Conservation (phyloP, 2,329 filamentous ascomycete genomes). For the Colletotrichum coccodes region DNA sequence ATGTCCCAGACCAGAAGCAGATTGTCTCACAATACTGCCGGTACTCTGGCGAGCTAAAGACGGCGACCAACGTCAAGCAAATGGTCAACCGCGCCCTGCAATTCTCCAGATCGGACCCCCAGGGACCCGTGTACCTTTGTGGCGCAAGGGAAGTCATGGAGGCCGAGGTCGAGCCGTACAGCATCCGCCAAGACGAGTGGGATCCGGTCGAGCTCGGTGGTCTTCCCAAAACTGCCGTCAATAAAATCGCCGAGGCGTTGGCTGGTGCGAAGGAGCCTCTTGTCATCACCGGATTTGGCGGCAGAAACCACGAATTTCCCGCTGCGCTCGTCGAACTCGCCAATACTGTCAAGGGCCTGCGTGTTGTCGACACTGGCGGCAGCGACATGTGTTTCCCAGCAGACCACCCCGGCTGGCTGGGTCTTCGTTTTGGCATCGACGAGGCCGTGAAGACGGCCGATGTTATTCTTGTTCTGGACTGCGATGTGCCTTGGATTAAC, state of each 20-base stretch:
- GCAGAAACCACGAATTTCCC: slow-evolving; percentile 73
- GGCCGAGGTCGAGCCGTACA: slow-evolving; percentile 80
- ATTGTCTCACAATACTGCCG: slow-evolving; percentile 84
- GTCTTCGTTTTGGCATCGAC: slow-evolving; percentile 79
- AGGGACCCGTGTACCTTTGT: slow-evolving; percentile 79
- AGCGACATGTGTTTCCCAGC: slow-evolving; percentile 86
- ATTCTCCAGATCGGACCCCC: slow-evolving; percentile 77
- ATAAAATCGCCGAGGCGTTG: slow-evolving; percentile 70
- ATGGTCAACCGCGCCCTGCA: slow-evolving; percentile 82
- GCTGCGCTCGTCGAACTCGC: slow-evolving; percentile 73
- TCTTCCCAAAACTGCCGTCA: slow-evolving; percentile 61
- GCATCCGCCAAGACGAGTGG: slow-evolving; percentile 77
- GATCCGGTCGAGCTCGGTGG: slow-evolving; percentile 74
- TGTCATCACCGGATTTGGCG: slow-evolving; percentile 76
- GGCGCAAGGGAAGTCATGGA: slow-evolving; percentile 83
- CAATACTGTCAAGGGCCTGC: slow-evolving; percentile 72
- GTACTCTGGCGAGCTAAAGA: slow-evolving; percentile 81
- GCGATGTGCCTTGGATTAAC: slow-evolving; percentile 94
- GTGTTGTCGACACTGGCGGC: slow-evolving; percentile 80
- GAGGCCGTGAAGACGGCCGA: slow-evolving; percentile 81
- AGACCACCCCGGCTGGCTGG: slow-evolving; percentile 74
- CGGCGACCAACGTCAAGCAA: slow-evolving; percentile 83
- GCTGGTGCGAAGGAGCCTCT: slow-evolving; percentile 73
- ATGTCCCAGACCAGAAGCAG: slow-evolving; percentile 78
- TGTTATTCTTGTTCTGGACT: slow-evolving; percentile 86